Evolutionary conservation across 2,329 filamentous ascomycete genomes (phyloP).

Genomic region (Sarocladium strictum): DNA sequence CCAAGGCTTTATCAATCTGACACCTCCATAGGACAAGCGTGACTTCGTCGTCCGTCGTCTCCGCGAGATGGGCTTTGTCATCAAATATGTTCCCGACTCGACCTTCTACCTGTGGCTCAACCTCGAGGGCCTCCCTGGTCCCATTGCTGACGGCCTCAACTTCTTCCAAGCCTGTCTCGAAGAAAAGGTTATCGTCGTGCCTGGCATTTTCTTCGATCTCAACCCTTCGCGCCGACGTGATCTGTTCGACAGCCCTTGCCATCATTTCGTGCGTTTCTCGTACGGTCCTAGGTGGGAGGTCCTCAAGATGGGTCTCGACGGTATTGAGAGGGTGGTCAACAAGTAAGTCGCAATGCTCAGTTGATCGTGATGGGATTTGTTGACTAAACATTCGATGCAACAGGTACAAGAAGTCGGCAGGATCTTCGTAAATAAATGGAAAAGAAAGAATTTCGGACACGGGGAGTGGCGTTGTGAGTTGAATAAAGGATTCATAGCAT

Average conservation of each 20-base stretch:
- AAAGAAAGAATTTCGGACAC: neutral
- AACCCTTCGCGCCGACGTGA: constrained; percentile 87
- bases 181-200: constrained; percentile 94
- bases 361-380: neutral
- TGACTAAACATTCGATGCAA: too few relatives aligned
- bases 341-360: constrained; percentile 41
- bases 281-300: constrained; percentile 80
- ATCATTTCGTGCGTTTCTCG: constrained; percentile 81
- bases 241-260: constrained; percentile 89
- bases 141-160: constrained; percentile 87
- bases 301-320: constrained; percentile 72
- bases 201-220: constrained; percentile 95
- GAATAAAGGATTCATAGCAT: too few relatives aligned
- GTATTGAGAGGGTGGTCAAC: constrained; percentile 74
- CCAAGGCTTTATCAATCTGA: constrained; percentile 15
- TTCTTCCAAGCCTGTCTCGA: constrained; percentile 93
- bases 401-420: constrained; percentile 6
- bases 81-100: constrained; percentile 78
- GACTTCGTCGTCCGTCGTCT: constrained; percentile 83
- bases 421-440: neutral
- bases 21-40: constrained; percentile 62
- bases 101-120: constrained; percentile 82
- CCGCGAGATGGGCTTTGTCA: constrained; percentile 77
- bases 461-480: too few relatives aligned
- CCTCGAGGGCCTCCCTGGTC: constrained; percentile 64